These are phyloP conservation scores for Endotrypanum monterogeii DNA, from an alignment of 208 protist species.

Conservation along the genomic window DNA sequence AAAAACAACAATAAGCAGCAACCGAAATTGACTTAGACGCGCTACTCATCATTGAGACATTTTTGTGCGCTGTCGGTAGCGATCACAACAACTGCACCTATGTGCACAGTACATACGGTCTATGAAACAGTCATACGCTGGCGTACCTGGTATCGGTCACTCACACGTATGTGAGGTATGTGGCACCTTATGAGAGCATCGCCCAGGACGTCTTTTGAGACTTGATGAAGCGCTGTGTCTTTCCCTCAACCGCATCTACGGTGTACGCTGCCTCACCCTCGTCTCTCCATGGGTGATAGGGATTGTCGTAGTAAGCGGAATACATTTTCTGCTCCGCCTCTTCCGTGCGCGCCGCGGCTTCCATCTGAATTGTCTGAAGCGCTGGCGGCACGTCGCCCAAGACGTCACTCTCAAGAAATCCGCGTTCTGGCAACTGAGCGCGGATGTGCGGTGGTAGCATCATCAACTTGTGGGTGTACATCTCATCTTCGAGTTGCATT, in stretches of 20 bases:
- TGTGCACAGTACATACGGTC: neutral
- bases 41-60: neutral
- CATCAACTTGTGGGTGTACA: slow-evolving; percentile 83
- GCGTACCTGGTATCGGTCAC: neutral
- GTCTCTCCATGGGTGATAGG: slow-evolving; percentile 86
- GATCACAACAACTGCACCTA: neutral
- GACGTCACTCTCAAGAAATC: slow-evolving; percentile 68
- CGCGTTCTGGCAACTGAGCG: slow-evolving; percentile 78
- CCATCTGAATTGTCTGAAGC: slow-evolving; percentile 81
- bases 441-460: slow-evolving; percentile 90
- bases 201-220: slow-evolving; percentile 79
- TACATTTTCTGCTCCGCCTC: slow-evolving; percentile 86
- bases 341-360: slow-evolving; percentile 84
- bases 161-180: neutral
- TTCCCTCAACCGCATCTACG: slow-evolving; percentile 81
- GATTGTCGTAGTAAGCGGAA: slow-evolving; percentile 77
- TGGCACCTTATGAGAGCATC: slow-evolving; percentile 64
- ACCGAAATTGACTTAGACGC: neutral
- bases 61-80: neutral
- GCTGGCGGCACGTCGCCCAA: slow-evolving; percentile 71
- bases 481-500: slow-evolving; percentile 88
- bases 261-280: slow-evolving; percentile 79
- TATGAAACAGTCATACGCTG: neutral
- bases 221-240: slow-evolving; percentile 70
- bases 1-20: neutral